Base-by-base conservation (phyloP, 371 early-diverging fungal species). In the Phascolomyces articulosus region DNA sequence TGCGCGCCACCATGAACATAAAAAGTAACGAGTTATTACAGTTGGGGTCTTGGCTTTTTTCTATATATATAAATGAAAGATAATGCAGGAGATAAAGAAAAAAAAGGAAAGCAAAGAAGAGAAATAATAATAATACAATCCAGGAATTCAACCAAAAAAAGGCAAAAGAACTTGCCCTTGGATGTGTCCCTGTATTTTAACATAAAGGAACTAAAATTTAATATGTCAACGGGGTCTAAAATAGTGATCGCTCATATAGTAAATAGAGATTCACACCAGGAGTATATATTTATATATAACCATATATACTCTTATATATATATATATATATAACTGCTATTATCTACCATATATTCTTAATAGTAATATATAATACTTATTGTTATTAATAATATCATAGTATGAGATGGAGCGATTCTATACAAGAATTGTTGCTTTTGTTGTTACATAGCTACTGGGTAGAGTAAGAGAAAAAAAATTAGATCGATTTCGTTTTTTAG, bases 211-310 rank as follows among this genome's bases (percentile, higher is more conserved):
- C 20, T n/a, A 55, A 55, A 31, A 55, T 55, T 55, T 55, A 55
- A 55, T 55, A 55, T 34, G 56, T 55, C 56, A 38, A 55, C 56
- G 56, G 56, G 56, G 56, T 55, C 18, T 20, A 51, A 51, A n/a
- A 34, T 34, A 51, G 51, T 24, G 51, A 51, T 51, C 51, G 51
- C 26, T 51, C n/a, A 24, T 20, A 51, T n/a, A n/a, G n/a, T n/a
- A n/a, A n/a, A n/a, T n/a, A n/a, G n/a, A n/a, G n/a, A n/a, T n/a
- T n/a, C n/a, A n/a, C 23, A n/a, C 44, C 8, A 44, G 44, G 44
- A 44, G 44, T 8, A 13, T 18, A 16, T n/a, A 34, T 9, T 34
- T 34, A 34, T 44, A n/a, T 44, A 8, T n/a, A n/a, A n/a, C n/a
- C n/a, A n/a, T n/a, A n/a, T n/a, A n/a, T n/a, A n/a, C n/a, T n/a